phyloP scores from a whole-genome alignment of 2,329 filamentous ascomycete genomes.

The Aspergillus floridensis region DNA sequence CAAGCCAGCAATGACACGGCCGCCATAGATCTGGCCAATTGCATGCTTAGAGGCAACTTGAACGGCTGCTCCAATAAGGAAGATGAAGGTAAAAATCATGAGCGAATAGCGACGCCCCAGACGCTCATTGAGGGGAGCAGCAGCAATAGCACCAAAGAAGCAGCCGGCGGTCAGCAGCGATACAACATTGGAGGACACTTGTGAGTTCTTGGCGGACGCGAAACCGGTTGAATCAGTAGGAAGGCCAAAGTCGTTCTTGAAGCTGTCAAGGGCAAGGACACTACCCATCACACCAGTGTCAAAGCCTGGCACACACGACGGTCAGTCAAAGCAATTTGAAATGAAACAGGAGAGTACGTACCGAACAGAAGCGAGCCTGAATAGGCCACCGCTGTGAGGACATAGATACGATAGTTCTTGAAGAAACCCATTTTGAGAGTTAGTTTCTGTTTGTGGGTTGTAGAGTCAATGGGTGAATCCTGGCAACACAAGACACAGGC shows the following conservation, averaged over 20 bases:
- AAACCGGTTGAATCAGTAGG: constrained; percentile 33
- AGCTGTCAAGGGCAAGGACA: constrained; percentile 39
- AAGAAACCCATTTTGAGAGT: constrained; percentile 29
- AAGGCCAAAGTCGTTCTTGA: constrained; percentile 43
- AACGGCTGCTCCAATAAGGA: constrained; percentile 36
- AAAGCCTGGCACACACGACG: constrained; percentile 32
- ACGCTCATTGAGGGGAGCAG: constrained; percentile 35
- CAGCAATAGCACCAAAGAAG: constrained; percentile 40
- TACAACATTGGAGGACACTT: constrained; percentile 40
- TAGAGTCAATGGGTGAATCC: neutral
- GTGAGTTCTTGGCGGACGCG: constrained; percentile 32
- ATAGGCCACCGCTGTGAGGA: constrained; percentile 46
- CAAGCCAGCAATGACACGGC: constrained; percentile 37
- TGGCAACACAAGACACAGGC: constrained; percentile 1
- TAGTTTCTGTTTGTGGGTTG: neutral
- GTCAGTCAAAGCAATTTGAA: neutral
- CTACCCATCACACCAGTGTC: constrained; percentile 45
- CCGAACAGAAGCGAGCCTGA: constrained; percentile 46
- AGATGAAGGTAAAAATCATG: constrained; percentile 34
- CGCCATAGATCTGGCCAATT: constrained; percentile 37
- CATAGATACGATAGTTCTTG: constrained; percentile 46
- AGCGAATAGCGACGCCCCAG: constrained; percentile 37
- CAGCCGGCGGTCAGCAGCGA: constrained; percentile 39
- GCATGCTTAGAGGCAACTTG: constrained; percentile 32
- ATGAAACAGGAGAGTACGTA: constrained; percentile 15